These are phyloP conservation scores for Lactifluus piperatus DNA, from an alignment of 768 basidiomycete species.

Conservation along the genomic window DNA sequence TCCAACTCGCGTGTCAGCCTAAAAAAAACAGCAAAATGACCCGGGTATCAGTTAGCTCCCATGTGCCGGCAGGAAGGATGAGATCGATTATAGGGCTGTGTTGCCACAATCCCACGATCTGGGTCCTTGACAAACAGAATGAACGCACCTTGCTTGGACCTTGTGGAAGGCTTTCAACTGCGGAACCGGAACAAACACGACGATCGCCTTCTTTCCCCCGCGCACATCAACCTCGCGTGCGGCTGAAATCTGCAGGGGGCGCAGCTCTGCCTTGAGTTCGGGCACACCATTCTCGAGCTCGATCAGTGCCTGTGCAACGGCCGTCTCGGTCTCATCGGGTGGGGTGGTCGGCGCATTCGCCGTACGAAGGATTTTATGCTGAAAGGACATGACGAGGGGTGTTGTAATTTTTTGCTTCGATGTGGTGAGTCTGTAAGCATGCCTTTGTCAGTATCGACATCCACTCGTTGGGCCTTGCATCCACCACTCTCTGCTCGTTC, in stretches of 20 bases:
- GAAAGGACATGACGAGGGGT: slow-evolving; percentile 48
- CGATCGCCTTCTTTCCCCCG: slow-evolving; percentile 99
- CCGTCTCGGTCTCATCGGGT: slow-evolving; percentile 87
- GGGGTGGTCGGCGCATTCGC: slow-evolving; percentile 89
- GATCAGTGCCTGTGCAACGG: slow-evolving; percentile 89
- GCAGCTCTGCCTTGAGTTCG: slow-evolving; percentile 95
- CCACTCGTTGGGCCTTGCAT: neutral
- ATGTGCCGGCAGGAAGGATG: neutral
- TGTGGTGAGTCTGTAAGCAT: slow-evolving; percentile 3
- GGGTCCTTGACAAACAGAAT: neutral
- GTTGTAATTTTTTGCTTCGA: neutral
- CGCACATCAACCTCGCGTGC: slow-evolving; percentile 99
- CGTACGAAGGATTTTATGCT: slow-evolving; percentile 88
- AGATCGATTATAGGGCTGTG: neutral
- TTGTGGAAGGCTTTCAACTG: slow-evolving; percentile 98
- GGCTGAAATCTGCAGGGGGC: slow-evolving; percentile 92
- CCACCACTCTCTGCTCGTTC: slow-evolving; percentile 3
- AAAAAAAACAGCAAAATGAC: neutral
- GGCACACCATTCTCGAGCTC: slow-evolving; percentile 98
- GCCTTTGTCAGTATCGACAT: slow-evolving; percentile 1
- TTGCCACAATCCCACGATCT: neutral
- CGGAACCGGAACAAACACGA: slow-evolving; percentile 95
- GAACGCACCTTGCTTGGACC: slow-evolving; percentile 83
- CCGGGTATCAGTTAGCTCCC: neutral
- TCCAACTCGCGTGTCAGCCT: slow-evolving; percentile 98